Evolutionary conservation across 148 eudicot species (phyloP), one percentile per base, ranked within the genome.

Genomic region (Dianthus caryophyllus): DNA sequence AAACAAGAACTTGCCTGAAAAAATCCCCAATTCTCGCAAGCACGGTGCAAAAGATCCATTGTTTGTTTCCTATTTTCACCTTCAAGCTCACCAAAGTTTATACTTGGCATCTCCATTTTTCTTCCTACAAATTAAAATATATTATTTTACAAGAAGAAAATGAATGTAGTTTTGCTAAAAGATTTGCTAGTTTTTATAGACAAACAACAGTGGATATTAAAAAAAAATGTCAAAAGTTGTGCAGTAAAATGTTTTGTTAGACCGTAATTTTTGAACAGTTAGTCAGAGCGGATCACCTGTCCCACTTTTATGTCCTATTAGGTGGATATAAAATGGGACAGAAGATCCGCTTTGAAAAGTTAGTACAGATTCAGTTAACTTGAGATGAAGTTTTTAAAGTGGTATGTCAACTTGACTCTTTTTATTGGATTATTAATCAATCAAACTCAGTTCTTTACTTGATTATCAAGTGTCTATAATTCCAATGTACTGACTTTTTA

Each of bases 21-120:
- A 75, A 82, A 90, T 52, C 97, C 97, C 89, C 91, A 80, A 52
- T 79, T 81, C 73, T 88, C 86, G 43, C 97, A 90, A 47, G 97
- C 97, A 71, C 84, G 80, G 59, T 90, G 89, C 52, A 90, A 76
- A 55, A 84, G 87, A 18, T 82, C 78, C 89, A 90, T 76, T 25
- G 94, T 86, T 74, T 82, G 78, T 62, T 79, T 67, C 73, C 86
- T 82, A 76, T 82, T 78, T 39, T 82, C 87, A 64, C 89, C 85
- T 50, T 78, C 80, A 72, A 90, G 85, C 77, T 84, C 71, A 49
- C 69, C 73, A 72, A 90, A 90, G 76, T 90, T 82, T 30, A 90
- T 88, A 62, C 83, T 79, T 68, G 97, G 97, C 26, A 90, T 75
- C 64, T 77, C 90, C 94, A 90, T 90, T 65, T 46, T 44, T 47